phyloP scores from a whole-genome alignment of 1,284 basidiomycete species.

The Tylopilus microsporus region DNA sequence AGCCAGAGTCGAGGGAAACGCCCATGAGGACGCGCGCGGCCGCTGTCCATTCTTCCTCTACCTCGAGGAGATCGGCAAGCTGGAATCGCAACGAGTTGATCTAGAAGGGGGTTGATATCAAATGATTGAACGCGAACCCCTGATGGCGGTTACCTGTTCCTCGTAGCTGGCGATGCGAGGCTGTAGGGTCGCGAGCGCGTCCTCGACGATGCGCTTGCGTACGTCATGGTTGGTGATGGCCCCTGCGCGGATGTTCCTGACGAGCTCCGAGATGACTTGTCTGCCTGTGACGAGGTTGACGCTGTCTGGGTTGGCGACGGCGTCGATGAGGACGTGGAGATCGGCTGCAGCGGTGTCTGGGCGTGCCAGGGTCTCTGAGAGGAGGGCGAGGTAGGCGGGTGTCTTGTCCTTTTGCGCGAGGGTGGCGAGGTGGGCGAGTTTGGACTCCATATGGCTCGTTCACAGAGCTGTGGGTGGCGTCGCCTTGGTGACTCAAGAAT shows the following conservation, averaged over 20 bases:
- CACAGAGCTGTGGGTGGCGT: constrained; percentile 15
- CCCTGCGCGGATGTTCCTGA: constrained; percentile 57
- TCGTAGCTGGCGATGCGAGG: constrained; percentile 84
- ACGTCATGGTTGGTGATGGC: constrained; percentile 52
- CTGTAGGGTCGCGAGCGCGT: constrained; percentile 67
- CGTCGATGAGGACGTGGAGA: constrained; percentile 65
- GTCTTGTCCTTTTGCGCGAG: constrained; percentile 80
- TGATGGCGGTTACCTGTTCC: constrained; percentile 67
- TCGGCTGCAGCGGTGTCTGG: constrained; percentile 41
- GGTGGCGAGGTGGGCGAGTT: constrained; percentile 56
- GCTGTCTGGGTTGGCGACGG: constrained; percentile 72
- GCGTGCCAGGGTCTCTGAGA: constrained; percentile 53
- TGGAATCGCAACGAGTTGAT: constrained; percentile 80
- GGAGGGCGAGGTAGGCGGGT: constrained; percentile 64
- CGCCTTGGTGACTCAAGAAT: constrained; percentile 30
- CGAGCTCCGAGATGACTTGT: constrained; percentile 79
- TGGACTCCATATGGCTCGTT: constrained; percentile 50
- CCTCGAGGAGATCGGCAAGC: constrained; percentile 83
- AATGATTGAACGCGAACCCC: constrained; percentile 3
- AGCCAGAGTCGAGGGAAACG: constrained; percentile 88
- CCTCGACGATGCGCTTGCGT: constrained; percentile 67
- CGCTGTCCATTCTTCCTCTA: constrained; percentile 88
- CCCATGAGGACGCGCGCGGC: constrained; percentile 89
- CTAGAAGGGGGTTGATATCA: constrained; percentile 39
- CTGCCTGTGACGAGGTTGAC: constrained; percentile 80